Evolutionary conservation across 1,284 basidiomycete genomes (phyloP).

Genomic region (Testicularia cyperi): DNA sequence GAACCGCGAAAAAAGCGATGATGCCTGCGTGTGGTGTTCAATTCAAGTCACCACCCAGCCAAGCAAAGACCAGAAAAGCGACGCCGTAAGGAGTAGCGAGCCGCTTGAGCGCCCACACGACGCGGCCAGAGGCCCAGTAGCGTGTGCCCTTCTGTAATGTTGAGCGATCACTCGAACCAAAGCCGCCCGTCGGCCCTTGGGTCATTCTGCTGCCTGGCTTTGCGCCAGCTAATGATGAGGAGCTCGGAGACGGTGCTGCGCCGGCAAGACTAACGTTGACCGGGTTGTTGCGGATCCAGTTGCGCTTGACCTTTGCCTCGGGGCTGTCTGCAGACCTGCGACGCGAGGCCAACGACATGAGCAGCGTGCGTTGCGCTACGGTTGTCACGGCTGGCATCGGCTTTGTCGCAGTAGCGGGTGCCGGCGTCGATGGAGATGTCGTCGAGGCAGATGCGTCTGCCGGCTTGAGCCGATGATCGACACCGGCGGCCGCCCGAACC

Average conservation of each 20-base stretch:
- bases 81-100: constrained; percentile 54
- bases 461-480: constrained; percentile 15
- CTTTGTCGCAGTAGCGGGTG: too few relatives aligned
- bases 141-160: constrained; percentile 29
- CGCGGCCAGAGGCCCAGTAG: constrained; percentile 43
- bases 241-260: not conserved
- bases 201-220: too few relatives aligned
- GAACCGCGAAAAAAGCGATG: too few relatives aligned
- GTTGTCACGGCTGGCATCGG: too few relatives aligned
- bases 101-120: constrained; percentile 42
- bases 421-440: too few relatives aligned
- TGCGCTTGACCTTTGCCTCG: constrained; percentile 20
- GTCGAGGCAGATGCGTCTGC: not conserved
- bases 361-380: constrained; percentile 20
- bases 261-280: constrained; percentile 22
- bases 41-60: constrained; percentile 54
- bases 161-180: constrained; percentile 10
- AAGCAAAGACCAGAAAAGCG: constrained; percentile 56
- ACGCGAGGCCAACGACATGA: constrained; percentile 24
- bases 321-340: constrained; percentile 18
- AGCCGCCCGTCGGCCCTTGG: too few relatives aligned
- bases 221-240: not conserved
- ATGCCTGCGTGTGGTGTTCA: too few relatives aligned
- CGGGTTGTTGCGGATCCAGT: constrained; percentile 32
- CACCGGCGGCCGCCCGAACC: constrained; percentile 14